Conservation (phyloP, 306 rosid species). For the Adenanthera pavonina region DNA sequence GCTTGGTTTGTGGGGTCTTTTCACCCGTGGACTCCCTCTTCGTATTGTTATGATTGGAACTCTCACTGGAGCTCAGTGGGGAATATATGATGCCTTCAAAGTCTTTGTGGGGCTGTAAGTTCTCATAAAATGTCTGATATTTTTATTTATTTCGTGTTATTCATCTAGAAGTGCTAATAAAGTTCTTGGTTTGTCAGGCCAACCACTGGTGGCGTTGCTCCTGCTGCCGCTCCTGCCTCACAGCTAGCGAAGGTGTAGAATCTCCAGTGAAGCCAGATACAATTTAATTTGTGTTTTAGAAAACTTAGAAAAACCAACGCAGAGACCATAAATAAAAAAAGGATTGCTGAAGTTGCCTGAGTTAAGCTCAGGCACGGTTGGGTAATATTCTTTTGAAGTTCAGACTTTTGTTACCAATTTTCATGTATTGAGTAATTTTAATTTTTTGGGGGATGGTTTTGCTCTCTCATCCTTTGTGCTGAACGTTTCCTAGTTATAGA, state of each 20-base stretch:
- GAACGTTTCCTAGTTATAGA: conserved; percentile 36
- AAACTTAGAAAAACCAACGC: conserved; percentile 30
- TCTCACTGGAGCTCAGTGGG: conserved; percentile 95
- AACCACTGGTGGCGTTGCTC: conserved; percentile 84
- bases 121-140: neutral
- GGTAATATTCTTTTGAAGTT: conserved; percentile 33
- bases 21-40: conserved; percentile 94
- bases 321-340: conserved; percentile 49
- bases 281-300: conserved; percentile 29
- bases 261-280: neutral
- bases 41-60: conserved; percentile 97
- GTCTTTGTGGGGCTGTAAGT: conserved; percentile 95
- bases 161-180: conserved; percentile 17
- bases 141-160: neutral
- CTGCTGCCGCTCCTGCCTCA: conserved; percentile 45
- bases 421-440: conserved; percentile 15
- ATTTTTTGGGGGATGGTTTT: conserved; percentile 56
- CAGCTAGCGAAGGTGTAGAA: conserved; percentile 44
- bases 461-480: conserved; percentile 50
- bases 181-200: conserved; percentile 60
- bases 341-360: conserved; percentile 44
- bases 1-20: conserved; percentile 78
- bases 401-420: conserved; percentile 33
- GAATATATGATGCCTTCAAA: conserved; percentile 88
- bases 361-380: conserved; percentile 29